These are phyloP conservation scores for Ustilago vetiveriae DNA, from an alignment of 1,284 basidiomycete species.

Conservation along the genomic window DNA sequence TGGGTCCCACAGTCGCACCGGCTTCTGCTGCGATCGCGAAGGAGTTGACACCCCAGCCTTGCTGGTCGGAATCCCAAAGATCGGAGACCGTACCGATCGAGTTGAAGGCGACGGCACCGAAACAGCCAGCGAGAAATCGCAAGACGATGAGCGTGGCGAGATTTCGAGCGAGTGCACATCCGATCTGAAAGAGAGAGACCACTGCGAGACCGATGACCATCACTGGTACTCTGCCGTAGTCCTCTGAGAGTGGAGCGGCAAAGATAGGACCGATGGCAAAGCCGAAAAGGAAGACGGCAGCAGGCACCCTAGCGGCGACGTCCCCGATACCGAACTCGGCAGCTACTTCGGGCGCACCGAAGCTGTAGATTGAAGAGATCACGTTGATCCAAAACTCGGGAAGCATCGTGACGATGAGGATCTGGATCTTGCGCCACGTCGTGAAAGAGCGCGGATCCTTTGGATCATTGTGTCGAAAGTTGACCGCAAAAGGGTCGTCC, in stretches of 20 bases:
- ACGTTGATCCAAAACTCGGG: conserved; percentile 44
- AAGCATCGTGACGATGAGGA: conserved; percentile 32
- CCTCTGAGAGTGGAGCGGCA: conserved; percentile 52
- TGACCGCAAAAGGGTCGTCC: conserved; percentile 28
- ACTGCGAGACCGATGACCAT: conserved; percentile 31
- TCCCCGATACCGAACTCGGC: conserved; percentile 35
- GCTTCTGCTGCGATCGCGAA: conserved; percentile 53
- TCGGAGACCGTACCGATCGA: conserved; percentile 55
- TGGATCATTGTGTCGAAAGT: conserved; percentile 34
- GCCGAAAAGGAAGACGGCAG: conserved; percentile 55
- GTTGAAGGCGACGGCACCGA: conserved; percentile 55
- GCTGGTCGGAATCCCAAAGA: conserved; percentile 51
- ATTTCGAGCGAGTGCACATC: conserved; percentile 49
- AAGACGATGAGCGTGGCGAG: conserved; percentile 46
- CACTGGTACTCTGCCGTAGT: conserved; percentile 50
- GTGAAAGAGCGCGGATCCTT: conserved; percentile 36
- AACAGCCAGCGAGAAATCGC: conserved; percentile 55
- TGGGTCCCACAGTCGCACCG: conserved; percentile 46
- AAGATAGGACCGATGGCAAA: conserved; percentile 46
- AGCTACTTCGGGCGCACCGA: conserved; percentile 28
- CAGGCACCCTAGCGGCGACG: conserved; percentile 25
- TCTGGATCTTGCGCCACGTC: conserved; percentile 35
- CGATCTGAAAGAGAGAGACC: conserved; percentile 37
- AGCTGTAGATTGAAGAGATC: conserved; percentile 49
- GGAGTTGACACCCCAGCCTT: conserved; percentile 56